Evolutionary conservation across 768 basidiomycete genomes (phyloP).

Genomic region (Amanita inopinata): DNA sequence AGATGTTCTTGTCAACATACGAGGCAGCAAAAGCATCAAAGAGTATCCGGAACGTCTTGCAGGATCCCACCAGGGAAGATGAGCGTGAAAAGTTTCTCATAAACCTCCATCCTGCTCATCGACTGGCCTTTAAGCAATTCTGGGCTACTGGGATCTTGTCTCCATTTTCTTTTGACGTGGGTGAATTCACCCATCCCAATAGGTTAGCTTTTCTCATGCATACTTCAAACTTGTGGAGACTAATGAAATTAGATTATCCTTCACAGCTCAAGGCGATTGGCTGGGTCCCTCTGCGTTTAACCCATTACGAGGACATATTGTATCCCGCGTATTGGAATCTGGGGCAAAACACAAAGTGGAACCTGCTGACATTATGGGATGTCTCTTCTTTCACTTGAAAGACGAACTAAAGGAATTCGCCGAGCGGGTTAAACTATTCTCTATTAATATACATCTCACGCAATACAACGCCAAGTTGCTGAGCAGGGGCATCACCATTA

Average conservation of each 20-base stretch:
- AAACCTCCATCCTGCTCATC: constrained; percentile 30
- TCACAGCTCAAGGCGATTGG: constrained; percentile 36
- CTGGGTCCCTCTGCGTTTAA: constrained; percentile 29
- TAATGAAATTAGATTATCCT: constrained; percentile 27
- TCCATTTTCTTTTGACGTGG: constrained; percentile 26
- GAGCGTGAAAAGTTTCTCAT: constrained; percentile 30
- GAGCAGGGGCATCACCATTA: constrained; percentile 28
- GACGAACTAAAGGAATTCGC: constrained; percentile 29
- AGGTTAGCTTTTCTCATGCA: constrained; percentile 18
- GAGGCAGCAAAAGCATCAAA: constrained; percentile 20
- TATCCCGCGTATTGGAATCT: constrained; percentile 27
- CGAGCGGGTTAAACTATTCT: constrained; percentile 23
- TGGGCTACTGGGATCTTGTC: constrained; percentile 30
- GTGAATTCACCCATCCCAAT: constrained; percentile 27
- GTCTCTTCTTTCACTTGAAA: constrained; percentile 36
- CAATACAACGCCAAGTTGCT: constrained; percentile 33
- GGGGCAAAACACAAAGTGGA: constrained; percentile 27
- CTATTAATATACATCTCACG: constrained; percentile 29
- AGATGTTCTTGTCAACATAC: constrained; percentile 27
- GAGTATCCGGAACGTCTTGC: constrained; percentile 21
- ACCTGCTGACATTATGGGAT: constrained; percentile 28
- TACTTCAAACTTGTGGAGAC: not conserved
- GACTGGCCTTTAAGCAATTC: constrained; percentile 25
- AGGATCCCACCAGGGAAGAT: constrained; percentile 29
- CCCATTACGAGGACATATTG: constrained; percentile 41